Percentiles rank a stretch among this genome's conserved stretches.
phyloP scores from a whole-genome alignment of 2,329 filamentous ascomycete species.

The Chlorencoelia australis region DNA sequence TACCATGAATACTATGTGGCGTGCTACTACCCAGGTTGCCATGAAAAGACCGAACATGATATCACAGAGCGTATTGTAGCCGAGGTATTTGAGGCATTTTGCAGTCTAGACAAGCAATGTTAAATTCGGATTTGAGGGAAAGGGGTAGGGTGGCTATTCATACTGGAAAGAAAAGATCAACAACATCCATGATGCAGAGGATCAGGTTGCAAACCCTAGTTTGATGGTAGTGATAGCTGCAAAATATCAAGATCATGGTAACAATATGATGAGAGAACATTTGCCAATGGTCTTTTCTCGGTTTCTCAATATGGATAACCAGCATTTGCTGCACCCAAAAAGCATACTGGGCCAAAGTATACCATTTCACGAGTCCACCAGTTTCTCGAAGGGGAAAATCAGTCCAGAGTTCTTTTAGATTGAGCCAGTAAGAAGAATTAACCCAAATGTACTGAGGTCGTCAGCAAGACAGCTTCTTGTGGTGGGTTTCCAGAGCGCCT shows the following conservation, averaged over 20 bases:
- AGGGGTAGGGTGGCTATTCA: constrained; percentile 26
- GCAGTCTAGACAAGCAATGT: constrained; percentile 49
- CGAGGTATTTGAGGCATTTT: constrained; percentile 88
- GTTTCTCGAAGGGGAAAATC: constrained; percentile 75
- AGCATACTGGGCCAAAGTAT: constrained; percentile 80
- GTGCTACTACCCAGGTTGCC: constrained; percentile 69
- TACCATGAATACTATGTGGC: constrained; percentile 70
- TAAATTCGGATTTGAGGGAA: not conserved
- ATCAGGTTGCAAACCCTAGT: constrained; percentile 84
- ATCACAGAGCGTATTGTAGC: constrained; percentile 68
- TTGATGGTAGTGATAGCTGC: constrained; percentile 78
- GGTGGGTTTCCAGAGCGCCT: not conserved
- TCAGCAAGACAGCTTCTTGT: constrained; percentile 13
- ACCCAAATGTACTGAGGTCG: constrained; percentile 62
- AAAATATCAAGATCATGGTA: constrained; percentile 69
- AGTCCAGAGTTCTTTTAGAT: constrained; percentile 70
- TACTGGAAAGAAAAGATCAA: constrained; percentile 81
- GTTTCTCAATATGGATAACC: constrained; percentile 89
- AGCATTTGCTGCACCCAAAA: constrained; percentile 95
- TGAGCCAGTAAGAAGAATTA: constrained; percentile 67
- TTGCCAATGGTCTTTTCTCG: constrained; percentile 88
- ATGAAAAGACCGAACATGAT: constrained; percentile 78
- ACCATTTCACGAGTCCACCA: constrained; percentile 67
- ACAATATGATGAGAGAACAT: constrained; percentile 95
- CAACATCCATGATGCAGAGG: constrained; percentile 84